Evolutionary conservation across 768 basidiomycete genomes (phyloP), one percentile per base, ranked within the genome.

Genomic region (Lactarius hatsudake): DNA sequence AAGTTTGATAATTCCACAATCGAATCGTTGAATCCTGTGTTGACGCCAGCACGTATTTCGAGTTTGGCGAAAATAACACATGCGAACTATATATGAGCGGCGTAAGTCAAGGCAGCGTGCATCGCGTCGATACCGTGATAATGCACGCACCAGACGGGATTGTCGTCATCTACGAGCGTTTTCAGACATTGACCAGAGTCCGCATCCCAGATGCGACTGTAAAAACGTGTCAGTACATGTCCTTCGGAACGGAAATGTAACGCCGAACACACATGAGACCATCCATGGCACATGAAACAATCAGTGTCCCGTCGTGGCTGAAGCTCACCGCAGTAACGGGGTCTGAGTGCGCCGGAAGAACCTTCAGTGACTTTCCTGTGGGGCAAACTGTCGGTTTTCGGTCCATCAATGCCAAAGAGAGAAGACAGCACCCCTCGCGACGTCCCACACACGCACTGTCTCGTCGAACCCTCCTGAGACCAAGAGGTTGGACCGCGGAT

Each of bases 161-260:
- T 97, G 69, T 94, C 93, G 72, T 98, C 97, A 72, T 98, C 95
- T 12, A 95, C 96, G 56, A 99, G 78, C 2, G 97, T 98, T 77
- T 97, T 98, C 59, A 99, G 81, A 77, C 97, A 99, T 78, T 99
- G 97, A 2, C 96, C 97, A 3, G 96, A 96, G 63, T 95, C 88
- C 0, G 93, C 89, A 74, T 99, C 96, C 97, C 97, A 99, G 66
- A 98, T 87, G 65, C 97, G 96, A 74, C 96, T 99, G 73, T 18
- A 48, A 48, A 57, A 58, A 54, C 40, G 53, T 62, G 67, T 48
- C 56, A 58, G 64, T 30, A n/a, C 34, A 7, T 43, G 3, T 10
- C 43, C 28, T 30, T 30, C 15, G 10, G 17, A 17, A 40, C 59
- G 43, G n/a, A 18, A 36, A n/a, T 38, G 20, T 7, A 45, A 34